Base-by-base conservation (phyloP, 768 basidiomycete species). In the Xerocomellus amylosporus region DNA sequence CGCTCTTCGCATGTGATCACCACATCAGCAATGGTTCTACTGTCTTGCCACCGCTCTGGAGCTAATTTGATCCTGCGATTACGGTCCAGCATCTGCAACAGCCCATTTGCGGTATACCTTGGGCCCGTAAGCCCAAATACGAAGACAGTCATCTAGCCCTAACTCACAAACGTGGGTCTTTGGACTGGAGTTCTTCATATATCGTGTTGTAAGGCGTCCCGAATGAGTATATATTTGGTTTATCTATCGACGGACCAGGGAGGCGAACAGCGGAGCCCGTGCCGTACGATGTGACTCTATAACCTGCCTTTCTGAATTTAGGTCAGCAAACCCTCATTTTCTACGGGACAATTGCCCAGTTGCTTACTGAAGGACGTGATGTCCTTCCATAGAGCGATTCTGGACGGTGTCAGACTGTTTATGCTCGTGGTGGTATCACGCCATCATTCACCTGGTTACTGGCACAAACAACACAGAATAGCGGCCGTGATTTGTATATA, bases 321-420 rank as follows among this genome's bases (percentile, higher is more conserved):
- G 24, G 52, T 68, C 54, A 59, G 53, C 30, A 54, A 34, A 37
- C 33, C 12, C 6, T 30, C 42, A 1, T 9, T 41, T 20, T 36
- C 14, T n/a, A 37, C 4, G 30, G 17, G 20, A 31, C 2, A 8
- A 54, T 9, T 38, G 80, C 91, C 74, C 5, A 8, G 51, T 9
- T 44, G 81, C 93, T 75, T 60, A 97, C 93, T 87, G 75, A 49
- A 98, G 72, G 14, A 95, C 92, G 65, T 84, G 81, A 66, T 99
- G 97, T 0, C 93, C 97, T 74, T 98, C 97, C 97, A 99, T 99
- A 1, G 94, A 96, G 45, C 95, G 87, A 68, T 97, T 97, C 94
- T 97, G 61, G 33, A 49, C 28, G 53, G 52, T 44, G 62, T 61
- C 37, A 65, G 58, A 55, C 43, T 28, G 31, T 53, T 55, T 45